Evolutionary conservation across 192 early-diverging fungal genomes (phyloP).

Genomic region (Phycomyces blakesleeanus): DNA sequence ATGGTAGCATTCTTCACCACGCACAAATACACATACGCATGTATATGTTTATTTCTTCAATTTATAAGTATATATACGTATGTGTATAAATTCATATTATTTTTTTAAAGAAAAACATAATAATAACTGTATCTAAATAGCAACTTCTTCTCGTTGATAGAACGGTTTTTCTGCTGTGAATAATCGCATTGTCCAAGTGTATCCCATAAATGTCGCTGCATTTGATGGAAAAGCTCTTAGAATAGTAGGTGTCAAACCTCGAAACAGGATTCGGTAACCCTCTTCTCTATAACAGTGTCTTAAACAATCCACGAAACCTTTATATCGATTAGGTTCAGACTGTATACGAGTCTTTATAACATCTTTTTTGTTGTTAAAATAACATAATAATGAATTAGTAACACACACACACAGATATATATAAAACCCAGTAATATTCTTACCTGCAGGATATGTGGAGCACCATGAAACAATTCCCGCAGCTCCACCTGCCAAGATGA

Average conservation of each 20-base stretch:
- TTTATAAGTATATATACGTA: neutral
- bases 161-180: neutral
- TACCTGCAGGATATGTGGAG: slow-evolving; percentile 56
- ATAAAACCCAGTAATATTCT: no score
- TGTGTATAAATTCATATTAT: neutral
- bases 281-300: slow-evolving; percentile 48
- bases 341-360: slow-evolving; percentile 60
- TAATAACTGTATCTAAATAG: neutral
- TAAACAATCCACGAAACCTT: slow-evolving; percentile 41
- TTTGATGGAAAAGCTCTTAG: slow-evolving; percentile 57
- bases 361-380: slow-evolving; percentile 33
- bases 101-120: neutral
- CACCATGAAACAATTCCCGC: slow-evolving; percentile 56
- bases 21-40: no score
- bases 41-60: neutral
- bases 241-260: slow-evolving; percentile 53
- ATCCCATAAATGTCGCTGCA: slow-evolving; percentile 57
- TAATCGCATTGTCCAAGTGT: slow-evolving; percentile 46
- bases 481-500: slow-evolving; percentile 52
- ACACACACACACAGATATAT: no score
- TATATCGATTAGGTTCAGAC: slow-evolving; percentile 45
- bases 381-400: neutral
- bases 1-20: no score
- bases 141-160: neutral
- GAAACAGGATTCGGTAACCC: slow-evolving; percentile 50